phyloP scores from a whole-genome alignment of 2,329 filamentous ascomycete species.

The Blastomyces parvus region DNA sequence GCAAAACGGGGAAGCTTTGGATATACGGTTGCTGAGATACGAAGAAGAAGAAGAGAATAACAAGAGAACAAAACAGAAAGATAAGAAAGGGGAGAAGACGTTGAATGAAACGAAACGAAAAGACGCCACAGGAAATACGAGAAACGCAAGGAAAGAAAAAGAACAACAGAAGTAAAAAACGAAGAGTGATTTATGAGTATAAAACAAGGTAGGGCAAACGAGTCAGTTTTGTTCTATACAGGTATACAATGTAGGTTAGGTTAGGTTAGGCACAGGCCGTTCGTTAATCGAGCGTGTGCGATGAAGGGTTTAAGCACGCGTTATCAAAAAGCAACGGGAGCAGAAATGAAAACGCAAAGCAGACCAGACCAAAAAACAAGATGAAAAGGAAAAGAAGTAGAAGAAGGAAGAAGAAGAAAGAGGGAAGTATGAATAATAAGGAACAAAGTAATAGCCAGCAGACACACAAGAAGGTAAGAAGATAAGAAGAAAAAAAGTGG shows the following conservation, averaged over 20 bases:
- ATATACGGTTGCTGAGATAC: background rate
- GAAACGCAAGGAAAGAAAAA: background rate
- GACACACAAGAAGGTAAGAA: constrained; percentile 21
- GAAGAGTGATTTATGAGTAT: background rate
- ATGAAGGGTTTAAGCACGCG: background rate
- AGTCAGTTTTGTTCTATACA: background rate
- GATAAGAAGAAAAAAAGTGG: constrained; percentile 10
- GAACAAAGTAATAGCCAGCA: constrained; percentile 2
- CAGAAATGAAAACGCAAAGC: background rate
- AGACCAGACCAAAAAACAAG: background rate
- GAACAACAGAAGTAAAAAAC: background rate
- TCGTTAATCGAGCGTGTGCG: background rate
- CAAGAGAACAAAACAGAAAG: too few relatives aligned
- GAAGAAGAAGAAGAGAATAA: too few relatives aligned
- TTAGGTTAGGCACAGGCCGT: background rate
- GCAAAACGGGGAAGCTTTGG: background rate
- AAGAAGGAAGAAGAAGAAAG: too few relatives aligned
- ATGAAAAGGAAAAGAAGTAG: constrained; percentile 22
- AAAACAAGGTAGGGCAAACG: background rate
- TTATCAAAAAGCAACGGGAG: background rate
- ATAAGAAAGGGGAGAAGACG: background rate
- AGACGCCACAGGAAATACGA: background rate
- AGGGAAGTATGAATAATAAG: constrained; percentile 16
- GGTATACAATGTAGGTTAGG: background rate
- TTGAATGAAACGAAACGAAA: background rate